Base-by-base conservation (phyloP, 2,329 filamentous ascomycete genomes). In the Endocalyx cinctus region DNA sequence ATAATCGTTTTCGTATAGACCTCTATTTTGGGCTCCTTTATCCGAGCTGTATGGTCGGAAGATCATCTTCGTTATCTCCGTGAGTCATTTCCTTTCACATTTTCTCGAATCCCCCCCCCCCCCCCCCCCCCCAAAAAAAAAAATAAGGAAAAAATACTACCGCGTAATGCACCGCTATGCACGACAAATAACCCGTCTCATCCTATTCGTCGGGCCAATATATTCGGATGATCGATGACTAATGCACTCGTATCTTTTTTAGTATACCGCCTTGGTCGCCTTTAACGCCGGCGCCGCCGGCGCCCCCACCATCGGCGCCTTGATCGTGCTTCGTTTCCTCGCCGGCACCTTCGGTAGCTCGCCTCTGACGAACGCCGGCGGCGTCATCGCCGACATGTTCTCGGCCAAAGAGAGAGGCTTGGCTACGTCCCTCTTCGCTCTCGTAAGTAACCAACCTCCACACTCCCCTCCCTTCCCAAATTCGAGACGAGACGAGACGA, bases 11-110 rank as follows among this genome's bases (percentile, higher is more conserved):
- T n/a, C n/a, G n/a, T n/a, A n/a, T 27, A 51, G 49, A 17, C 79
- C 79, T 0, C 57, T 83, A 6, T 49, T 84, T 2, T 84, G 79
- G 73, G 82, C 80, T 4, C 79, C 80, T 0, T 53, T 85, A 14
- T 74, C 74, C 18, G 79, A 83, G 48, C 55, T 81, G 20, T 77
- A 72, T 33, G 79, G 73, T 5, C 60, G 72, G 31, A 64, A 79
- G 50, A 50, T 70, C 23, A 63, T 80, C 10, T 77, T 78, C 47
- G 64, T 72, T 42, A 56, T 61, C 30, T 75, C 72, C 3, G 49
- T 52, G 45, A 46, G 47, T 46, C 11, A 8, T 12, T 27, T n/a
- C 20, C n/a, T 23, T n/a, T n/a, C n/a, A n/a, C n/a, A n/a, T n/a
- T n/a, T n/a, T n/a, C n/a, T n/a, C n/a, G n/a, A n/a, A n/a, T n/a